These are phyloP conservation scores for Trichocladium uniseriatum DNA, from an alignment of 495 filamentous ascomycete genomes.

Conservation along the genomic window DNA sequence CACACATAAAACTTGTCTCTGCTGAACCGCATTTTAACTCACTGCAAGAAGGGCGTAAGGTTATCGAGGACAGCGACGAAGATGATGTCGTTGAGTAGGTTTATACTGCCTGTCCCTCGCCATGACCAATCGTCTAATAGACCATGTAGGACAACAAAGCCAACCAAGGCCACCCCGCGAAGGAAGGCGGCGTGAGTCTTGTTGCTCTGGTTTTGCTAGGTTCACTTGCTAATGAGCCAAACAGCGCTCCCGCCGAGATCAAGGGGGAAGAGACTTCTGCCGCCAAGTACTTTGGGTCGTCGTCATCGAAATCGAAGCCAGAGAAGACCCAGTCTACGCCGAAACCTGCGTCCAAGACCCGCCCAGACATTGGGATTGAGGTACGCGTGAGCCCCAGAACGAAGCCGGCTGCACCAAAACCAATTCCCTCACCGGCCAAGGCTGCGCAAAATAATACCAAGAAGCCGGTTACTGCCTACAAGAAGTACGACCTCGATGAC, in stretches of 20 bases:
- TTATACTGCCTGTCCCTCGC: not conserved
- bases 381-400: constrained; percentile 36
- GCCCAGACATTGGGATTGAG: constrained; percentile 22
- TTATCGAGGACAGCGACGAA: constrained; percentile 70
- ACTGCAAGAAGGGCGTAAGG: constrained; percentile 51
- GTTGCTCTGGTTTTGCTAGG: not conserved
- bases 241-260: constrained; percentile 20
- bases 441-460: constrained; percentile 19
- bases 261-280: constrained; percentile 38
- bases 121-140: not conserved
- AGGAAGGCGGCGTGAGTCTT: constrained; percentile 36
- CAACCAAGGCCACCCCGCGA: constrained; percentile 28
- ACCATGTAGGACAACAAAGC: constrained; percentile 30
- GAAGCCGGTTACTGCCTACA: constrained; percentile 22
- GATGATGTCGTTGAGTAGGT: constrained; percentile 45
- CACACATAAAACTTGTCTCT: not conserved
- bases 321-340: constrained; percentile 20
- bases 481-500: constrained; percentile 31
- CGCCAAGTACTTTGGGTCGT: constrained; percentile 41
- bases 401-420: constrained; percentile 22
- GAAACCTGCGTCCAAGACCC: constrained; percentile 27
- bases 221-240: not conserved
- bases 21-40: constrained; percentile 12
- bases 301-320: constrained; percentile 33
- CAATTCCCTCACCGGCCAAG: constrained; percentile 16